Evolutionary conservation across 352 stramenopile species (phyloP).

Genomic region (Blastocystis sp.): DNA sequence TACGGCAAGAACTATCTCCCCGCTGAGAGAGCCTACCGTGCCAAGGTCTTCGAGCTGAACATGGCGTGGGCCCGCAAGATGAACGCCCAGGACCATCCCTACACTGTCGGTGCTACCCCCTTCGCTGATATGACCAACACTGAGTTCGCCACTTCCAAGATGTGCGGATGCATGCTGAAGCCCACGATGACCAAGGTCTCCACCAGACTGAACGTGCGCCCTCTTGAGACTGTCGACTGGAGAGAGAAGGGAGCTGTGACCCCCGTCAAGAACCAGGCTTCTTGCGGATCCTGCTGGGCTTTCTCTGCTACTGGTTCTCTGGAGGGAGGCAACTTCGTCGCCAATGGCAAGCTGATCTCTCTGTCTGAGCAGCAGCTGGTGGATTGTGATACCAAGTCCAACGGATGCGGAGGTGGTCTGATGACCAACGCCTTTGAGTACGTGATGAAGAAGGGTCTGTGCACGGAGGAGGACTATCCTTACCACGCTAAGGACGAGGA

Average conservation of each 20-base stretch:
- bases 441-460: constrained; percentile 82
- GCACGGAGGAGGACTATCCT: constrained; percentile 81
- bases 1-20: constrained; percentile 57
- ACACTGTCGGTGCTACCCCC: constrained; percentile 80
- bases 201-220: too few relatives aligned
- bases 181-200: constrained; percentile 66
- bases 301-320: constrained; percentile 95
- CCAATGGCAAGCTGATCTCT: constrained; percentile 75
- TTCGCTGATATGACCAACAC: constrained; percentile 84
- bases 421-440: constrained; percentile 94
- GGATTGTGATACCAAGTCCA: constrained; percentile 86
- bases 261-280: constrained; percentile 91
- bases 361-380: constrained; percentile 95
- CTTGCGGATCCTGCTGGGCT: constrained; percentile 93
- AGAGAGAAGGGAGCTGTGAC: constrained; percentile 80
- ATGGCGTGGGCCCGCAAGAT: constrained; percentile 72
- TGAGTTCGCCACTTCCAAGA: constrained; percentile 78
- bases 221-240: constrained; percentile 79
- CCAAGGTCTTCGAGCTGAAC: constrained; percentile 73
- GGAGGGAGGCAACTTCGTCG: constrained; percentile 85
- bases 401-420: constrained; percentile 87
- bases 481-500: constrained; percentile 72
- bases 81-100: constrained; percentile 69
- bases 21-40: constrained; percentile 58
- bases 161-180: constrained; percentile 65